phyloP scores from a whole-genome alignment of 768 basidiomycete species.

The Macrolepiota fuliginosa region DNA sequence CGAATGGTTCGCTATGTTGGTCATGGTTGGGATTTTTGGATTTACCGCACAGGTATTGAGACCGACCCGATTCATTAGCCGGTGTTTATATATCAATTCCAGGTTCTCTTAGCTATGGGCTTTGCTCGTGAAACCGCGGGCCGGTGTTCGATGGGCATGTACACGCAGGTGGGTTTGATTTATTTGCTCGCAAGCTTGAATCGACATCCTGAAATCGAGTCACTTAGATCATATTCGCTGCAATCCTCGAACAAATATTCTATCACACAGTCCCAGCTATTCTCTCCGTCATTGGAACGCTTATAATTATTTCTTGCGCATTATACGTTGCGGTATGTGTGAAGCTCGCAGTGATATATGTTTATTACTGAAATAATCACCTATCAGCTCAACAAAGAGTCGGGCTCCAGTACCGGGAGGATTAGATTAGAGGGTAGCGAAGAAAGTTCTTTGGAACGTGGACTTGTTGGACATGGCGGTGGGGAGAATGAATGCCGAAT shows the following conservation, averaged over 20 bases:
- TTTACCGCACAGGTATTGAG: slow-evolving; percentile 39
- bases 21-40: slow-evolving; percentile 46
- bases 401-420: not conserved
- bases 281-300: too few species aligned
- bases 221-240: slow-evolving; percentile 69
- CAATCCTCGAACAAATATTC: slow-evolving; percentile 59
- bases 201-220: not conserved
- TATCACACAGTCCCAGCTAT: slow-evolving; percentile 64
- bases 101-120: slow-evolving; percentile 34
- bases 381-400: slow-evolving; percentile 7
- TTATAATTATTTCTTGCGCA: too few species aligned
- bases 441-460: not conserved
- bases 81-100: not conserved
- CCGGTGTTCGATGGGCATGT: slow-evolving; percentile 57
- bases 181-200: not conserved
- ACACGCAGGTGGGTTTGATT: slow-evolving; percentile 37
- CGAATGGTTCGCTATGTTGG: slow-evolving; percentile 41
- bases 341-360: too few species aligned
- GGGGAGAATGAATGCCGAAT: not conserved
- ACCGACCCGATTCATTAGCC: not conserved
- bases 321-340: slow-evolving; percentile 58
- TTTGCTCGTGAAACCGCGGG: slow-evolving; percentile 66
- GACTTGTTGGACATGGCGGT: too few species aligned
- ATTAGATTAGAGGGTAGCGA: not conserved
- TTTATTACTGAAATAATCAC: not conserved